Evolutionary conservation across 495 filamentous ascomycete species (phyloP), one percentile per base, ranked within the genome.

Genomic region (Penicillium dipodomyicola): DNA sequence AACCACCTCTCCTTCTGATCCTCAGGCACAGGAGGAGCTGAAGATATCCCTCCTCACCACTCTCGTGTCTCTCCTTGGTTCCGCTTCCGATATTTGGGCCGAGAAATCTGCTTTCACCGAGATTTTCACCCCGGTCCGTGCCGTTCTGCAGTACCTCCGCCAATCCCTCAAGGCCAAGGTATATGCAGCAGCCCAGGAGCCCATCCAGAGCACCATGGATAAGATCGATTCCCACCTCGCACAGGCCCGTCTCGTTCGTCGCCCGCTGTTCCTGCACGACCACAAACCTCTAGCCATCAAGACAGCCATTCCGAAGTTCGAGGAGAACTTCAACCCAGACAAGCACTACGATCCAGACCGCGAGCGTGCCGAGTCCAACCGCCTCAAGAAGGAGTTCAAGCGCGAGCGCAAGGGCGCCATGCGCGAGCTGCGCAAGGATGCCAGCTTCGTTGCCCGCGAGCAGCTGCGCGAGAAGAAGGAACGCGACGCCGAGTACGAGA

Each of bases 291-390:
- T 95, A 5, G 85, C 95, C 14, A 96, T 99, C 74, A 90, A 91
- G 64, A 84, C 85, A 9, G 85, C 86, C 44, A 86, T 96, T 23
- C 94, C 94, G 63, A 97, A 96, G 75, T 99, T 97, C 78, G 95
- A 99, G 76, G 92, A 96, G 70, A 77, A 83, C 60, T 99, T 91
- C 84, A 91, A 92, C 70, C 94, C 92, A 12, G 82, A 90, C 78
- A 92, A 89, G 72, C 93, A 96, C 79, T 96, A 97, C 80, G 94
- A 99, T 65, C 90, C 91, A 1, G 86, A 97, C 70, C 83, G 84
- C 50, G 92, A 94, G 67, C 88, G 94, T 25, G 82, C 86, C n/a
- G 91, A 95, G 58, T 60, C 84, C 45, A 84, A 83, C 61, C 91
- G 90, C 64, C 79, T 99, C 65, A 85, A 83, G 73, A 85, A 86